Percentiles rank a stretch among this genome's conserved stretches.
Conservation (phyloP, 768 basidiomycete genomes). For the Tephrocybe sp. region DNA sequence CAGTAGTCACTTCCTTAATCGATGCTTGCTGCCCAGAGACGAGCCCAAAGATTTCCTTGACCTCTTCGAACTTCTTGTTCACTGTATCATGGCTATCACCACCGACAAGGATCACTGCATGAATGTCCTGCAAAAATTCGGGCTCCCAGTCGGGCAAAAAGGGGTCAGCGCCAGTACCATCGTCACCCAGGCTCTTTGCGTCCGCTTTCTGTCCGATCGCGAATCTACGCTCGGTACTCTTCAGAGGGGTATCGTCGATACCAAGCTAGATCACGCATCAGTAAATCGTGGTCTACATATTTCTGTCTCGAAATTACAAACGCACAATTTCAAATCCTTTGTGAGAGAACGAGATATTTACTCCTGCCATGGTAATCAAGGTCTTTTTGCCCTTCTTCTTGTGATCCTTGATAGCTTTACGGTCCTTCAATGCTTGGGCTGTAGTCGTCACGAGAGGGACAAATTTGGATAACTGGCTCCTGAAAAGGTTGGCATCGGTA, state of each 20-base stretch:
- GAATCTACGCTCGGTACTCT: constrained; percentile 32
- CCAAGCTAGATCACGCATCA: constrained; percentile 28
- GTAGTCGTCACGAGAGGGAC: constrained; percentile 47
- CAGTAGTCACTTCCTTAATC: constrained; percentile 34
- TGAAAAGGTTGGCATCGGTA: constrained; percentile 40
- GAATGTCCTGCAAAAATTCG: constrained; percentile 41
- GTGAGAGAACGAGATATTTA: constrained; percentile 56
- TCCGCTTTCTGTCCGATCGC: constrained; percentile 38
- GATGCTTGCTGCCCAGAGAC: constrained; percentile 23
- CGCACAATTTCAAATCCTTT: constrained; percentile 40
- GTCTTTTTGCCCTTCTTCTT: constrained; percentile 33
- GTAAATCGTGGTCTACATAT: not conserved
- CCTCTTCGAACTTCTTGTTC: constrained; percentile 30
- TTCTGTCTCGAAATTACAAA: too few species aligned
- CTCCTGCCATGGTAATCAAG: constrained; percentile 37
- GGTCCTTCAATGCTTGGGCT: constrained; percentile 38
- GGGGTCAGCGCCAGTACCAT: constrained; percentile 19
- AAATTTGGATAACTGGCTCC: constrained; percentile 36
- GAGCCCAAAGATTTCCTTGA: constrained; percentile 36
- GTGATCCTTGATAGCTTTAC: constrained; percentile 35
- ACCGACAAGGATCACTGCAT: constrained; percentile 51
- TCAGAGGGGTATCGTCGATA: constrained; percentile 36
- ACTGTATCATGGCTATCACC: constrained; percentile 41
- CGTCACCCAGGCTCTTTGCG: constrained; percentile 38
- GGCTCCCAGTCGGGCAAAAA: constrained; percentile 44